A percentile compares a stretch with the other conserved stretches of the same genome.
Conservation (phyloP, 164 flowering plant species). For the Umbilicus rupestris region DNA sequence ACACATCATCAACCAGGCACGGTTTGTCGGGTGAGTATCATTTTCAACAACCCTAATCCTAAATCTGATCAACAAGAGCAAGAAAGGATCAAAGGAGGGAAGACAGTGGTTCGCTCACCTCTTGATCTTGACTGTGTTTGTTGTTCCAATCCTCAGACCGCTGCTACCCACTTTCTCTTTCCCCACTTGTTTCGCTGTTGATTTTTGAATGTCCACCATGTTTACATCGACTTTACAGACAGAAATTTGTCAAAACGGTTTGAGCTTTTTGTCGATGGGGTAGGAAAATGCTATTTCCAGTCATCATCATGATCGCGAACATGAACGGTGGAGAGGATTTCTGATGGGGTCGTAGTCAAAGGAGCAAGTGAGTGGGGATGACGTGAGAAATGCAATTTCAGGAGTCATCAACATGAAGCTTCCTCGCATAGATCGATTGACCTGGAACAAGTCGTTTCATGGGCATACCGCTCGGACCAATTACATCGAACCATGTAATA, state of each 20-base stretch:
- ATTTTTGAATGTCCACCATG: neutral
- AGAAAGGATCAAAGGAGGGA: neutral
- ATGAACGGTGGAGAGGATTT: too few relatives aligned
- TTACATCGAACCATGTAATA: neutral
- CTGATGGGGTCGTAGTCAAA: neutral
- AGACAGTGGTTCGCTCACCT: neutral
- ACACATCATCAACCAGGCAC: neutral
- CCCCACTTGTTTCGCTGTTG: neutral
- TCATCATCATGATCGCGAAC: neutral
- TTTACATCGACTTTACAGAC: neutral
- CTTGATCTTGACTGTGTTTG: neutral
- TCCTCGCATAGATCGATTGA: neutral
- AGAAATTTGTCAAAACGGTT: neutral
- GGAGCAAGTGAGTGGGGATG: slow-evolving; percentile 4
- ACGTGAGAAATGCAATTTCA: neutral
- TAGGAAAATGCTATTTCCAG: neutral
- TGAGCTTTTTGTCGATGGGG: neutral
- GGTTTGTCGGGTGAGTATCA: too few relatives aligned
- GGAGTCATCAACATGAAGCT: neutral
- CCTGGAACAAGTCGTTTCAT: too few relatives aligned
- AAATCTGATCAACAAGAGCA: neutral
- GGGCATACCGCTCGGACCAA: too few relatives aligned
- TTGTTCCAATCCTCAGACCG: neutral
- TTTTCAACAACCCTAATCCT: neutral
- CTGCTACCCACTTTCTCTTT: neutral